phyloP scores from a whole-genome alignment of 371 early-diverging fungal species.

The Smittium culicis region DNA sequence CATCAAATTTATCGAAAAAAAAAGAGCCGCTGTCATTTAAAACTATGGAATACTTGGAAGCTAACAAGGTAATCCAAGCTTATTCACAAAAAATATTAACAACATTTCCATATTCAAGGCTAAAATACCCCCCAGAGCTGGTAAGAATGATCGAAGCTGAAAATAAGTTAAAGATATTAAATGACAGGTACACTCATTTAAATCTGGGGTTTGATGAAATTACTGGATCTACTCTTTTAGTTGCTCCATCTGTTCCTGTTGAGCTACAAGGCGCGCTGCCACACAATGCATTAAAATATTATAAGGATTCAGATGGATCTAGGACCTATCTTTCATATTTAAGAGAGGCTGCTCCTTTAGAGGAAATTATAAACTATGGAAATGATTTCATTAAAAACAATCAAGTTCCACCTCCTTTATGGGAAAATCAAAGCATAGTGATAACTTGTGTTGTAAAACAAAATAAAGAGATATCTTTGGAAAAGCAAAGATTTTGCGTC shows the following conservation, averaged over 20 bases:
- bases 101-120: conserved; percentile 1
- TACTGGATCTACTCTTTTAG: background rate
- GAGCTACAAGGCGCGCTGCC: conserved; percentile 14
- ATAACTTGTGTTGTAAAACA: conserved; percentile 24
- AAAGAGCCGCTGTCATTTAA: background rate
- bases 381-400: conserved; percentile 25
- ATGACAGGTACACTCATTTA: background rate
- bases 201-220: background rate
- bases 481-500: conserved; percentile 35
- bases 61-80: conserved; percentile 11
- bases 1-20: conserved; percentile 15
- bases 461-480: background rate
- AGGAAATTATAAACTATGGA: conserved; percentile 23
- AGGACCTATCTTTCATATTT: conserved; percentile 30
- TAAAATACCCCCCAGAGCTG: conserved; percentile 60
- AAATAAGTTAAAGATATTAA: conserved; percentile 16
- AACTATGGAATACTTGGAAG: background rate
- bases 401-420: conserved; percentile 23
- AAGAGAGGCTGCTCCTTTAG: conserved; percentile 30
- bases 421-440: conserved; percentile 32
- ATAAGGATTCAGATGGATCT: conserved; percentile 21
- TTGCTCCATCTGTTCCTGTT: conserved; percentile 12
- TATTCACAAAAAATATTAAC: conserved; percentile 1
- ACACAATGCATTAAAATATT: conserved; percentile 26
- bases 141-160: conserved; percentile 50